Base-by-base conservation (phyloP, 148 eudicot species). In the Dianthus caryophyllus region DNA sequence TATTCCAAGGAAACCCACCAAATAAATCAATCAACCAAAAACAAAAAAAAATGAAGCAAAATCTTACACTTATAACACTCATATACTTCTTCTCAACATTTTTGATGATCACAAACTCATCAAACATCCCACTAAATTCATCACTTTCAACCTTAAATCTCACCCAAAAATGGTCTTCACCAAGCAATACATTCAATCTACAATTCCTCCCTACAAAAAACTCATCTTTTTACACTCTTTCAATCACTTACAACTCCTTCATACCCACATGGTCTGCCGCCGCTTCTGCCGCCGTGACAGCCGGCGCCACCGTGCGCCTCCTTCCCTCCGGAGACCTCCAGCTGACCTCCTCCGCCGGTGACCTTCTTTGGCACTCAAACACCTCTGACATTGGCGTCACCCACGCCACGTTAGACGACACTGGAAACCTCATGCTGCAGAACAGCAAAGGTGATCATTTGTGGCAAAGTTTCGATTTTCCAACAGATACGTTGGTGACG, bases 381-480 rank as follows among this genome's bases (percentile, higher is more conserved):
- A 91, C 97, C 27, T 52, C 87, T 22, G 50, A 64, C 17, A 78
- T 51, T 18, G 84, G 84, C 36, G 84, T 91, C 30, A 59, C 90
- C 21, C 64, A 73, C 24, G 90, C 83, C 11, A 31, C 73, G 15
- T 70, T 91, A 17, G 77, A 76, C 17, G 87, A 91, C 53, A 68
- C 76, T 16, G 96, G 97, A 55, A 83, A 88, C 30, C 79, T 91
- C 17, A 51, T 78, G 5, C 82, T 91, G 8, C 67, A 60, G 24
- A 91, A 86, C 60, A 74, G 79, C 11, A 79, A 84, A 7, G 22
- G 49, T 60, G 5, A 44, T 29, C 38, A 74, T 2, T 53, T 88
- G n/a, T 91, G 97, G 97, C 71, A 84, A 14, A 79, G 79, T 33
- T 91, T 88, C 70, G 90, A 88, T 62, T 68, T 85, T 61, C 97